Percentiles rank a stretch among this genome's conserved stretches.
phyloP scores from a whole-genome alignment of 192 early-diverging fungal genomes.

The Gamsiella multidivaricata region DNA sequence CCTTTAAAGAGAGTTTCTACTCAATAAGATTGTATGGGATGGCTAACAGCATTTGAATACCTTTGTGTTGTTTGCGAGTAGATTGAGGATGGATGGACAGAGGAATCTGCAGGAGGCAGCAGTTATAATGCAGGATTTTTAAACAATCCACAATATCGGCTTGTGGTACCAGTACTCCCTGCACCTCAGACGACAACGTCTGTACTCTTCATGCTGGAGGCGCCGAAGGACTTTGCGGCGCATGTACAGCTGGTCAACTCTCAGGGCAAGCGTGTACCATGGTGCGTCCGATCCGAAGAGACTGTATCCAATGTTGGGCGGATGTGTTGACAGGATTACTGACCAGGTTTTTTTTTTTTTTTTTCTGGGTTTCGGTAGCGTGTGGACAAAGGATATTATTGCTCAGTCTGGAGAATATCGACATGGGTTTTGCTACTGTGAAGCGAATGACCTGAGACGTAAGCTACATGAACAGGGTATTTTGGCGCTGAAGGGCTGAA shows the following conservation, averaged over 20 bases:
- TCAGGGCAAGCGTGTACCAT: constrained; percentile 75
- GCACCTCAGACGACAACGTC: constrained; percentile 42
- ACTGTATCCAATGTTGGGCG: too few species aligned
- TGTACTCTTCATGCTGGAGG: constrained; percentile 72
- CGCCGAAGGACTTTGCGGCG: constrained; percentile 69
- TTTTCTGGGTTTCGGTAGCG: constrained; percentile 35
- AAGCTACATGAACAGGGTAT: constrained; percentile 9
- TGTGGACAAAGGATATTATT: constrained; percentile 70
- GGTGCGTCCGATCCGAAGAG: too few species aligned
- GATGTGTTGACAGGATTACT: too few species aligned
- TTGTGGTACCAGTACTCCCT: constrained; percentile 68
- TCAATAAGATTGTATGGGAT: not conserved
- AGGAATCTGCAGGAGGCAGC: constrained; percentile 82
- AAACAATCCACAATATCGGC: constrained; percentile 83
- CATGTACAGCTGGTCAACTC: constrained; percentile 77
- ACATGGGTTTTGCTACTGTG: constrained; percentile 79
- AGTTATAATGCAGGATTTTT: constrained; percentile 73
- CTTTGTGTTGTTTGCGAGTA: constrained; percentile 23
- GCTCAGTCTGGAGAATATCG: constrained; percentile 80
- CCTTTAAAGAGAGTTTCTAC: not conserved
- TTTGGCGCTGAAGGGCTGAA: not conserved
- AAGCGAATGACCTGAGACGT: constrained; percentile 69
- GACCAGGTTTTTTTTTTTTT: constrained; percentile 2
- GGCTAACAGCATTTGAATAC: constrained; percentile 1
- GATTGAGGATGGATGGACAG: constrained; percentile 76